phyloP scores from a whole-genome alignment of 371 early-diverging fungal genomes.

The Batkoa obscura region DNA sequence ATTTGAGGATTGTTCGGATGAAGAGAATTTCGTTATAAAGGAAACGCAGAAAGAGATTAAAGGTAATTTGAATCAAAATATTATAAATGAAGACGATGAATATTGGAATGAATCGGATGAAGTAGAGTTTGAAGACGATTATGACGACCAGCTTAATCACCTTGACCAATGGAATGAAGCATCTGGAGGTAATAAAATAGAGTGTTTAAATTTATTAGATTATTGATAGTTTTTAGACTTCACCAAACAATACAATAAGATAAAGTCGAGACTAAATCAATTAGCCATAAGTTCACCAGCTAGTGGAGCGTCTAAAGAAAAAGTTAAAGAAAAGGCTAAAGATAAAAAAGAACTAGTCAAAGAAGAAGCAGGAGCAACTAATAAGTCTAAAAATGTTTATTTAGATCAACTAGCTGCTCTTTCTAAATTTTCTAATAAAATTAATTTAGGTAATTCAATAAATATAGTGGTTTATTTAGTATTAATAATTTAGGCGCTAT shows the following conservation, averaged over 20 bases:
- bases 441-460: constrained; percentile 20
- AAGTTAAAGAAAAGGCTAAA: constrained; percentile 8
- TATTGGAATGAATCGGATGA: constrained; percentile 2
- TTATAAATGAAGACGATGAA: background rate
- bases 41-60: no score
- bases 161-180: constrained; percentile 35
- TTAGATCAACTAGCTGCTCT: constrained; percentile 30
- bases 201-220: constrained; percentile 5
- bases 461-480: background rate
- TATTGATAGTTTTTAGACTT: constrained; percentile 31
- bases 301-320: constrained; percentile 3
- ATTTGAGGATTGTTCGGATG: no score
- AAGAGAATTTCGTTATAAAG: no score
- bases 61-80: no score
- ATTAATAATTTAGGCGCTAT: background rate
- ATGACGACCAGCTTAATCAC: constrained; percentile 36
- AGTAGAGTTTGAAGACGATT: background rate
- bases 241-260: constrained; percentile 80
- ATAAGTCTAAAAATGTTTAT: constrained; percentile 11
- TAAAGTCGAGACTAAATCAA: constrained; percentile 33
- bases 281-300: constrained; percentile 11
- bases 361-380: background rate
- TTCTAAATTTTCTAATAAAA: constrained; percentile 34
- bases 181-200: constrained; percentile 14
- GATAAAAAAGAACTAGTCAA: background rate